Conservation (phyloP, 441 rosid species). For the Adansonia gregorii region DNA sequence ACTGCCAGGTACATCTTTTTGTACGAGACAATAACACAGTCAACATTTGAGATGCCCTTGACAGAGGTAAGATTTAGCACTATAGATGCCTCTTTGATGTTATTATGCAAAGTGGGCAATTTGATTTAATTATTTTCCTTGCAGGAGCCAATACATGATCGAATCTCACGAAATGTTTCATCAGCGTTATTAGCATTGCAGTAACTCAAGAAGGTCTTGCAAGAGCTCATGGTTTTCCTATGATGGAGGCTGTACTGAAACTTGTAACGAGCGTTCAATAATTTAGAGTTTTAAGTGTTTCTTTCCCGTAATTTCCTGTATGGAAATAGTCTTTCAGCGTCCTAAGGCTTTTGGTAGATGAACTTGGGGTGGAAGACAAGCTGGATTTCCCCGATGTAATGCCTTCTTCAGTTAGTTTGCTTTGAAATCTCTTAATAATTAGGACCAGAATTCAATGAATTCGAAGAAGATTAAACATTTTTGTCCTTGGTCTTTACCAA, state of each 20-base stretch:
- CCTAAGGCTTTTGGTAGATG: conserved; percentile 19
- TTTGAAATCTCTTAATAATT: not conserved
- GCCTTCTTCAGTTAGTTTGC: conserved; percentile 1
- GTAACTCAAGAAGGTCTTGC: conserved; percentile 20
- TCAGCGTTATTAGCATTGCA: conserved; percentile 56
- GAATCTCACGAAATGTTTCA: conserved; percentile 72
- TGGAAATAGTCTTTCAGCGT: conserved; percentile 1
- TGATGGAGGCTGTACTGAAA: not conserved
- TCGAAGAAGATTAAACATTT: not conserved
- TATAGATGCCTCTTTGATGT: not conserved
- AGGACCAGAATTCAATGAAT: not conserved
- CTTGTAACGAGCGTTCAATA: not conserved
- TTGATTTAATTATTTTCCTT: conserved; percentile 7
- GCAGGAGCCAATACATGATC: conserved; percentile 77
- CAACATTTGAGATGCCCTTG: conserved; percentile 59
- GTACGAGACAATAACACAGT: conserved; percentile 86
- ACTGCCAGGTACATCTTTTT: conserved; percentile 73
- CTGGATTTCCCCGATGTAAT: not conserved
- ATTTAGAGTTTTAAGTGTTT: too few relatives aligned
- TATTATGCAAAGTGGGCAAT: conserved; percentile 13
- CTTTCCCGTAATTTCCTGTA: not conserved
- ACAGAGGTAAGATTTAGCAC: conserved; percentile 45
- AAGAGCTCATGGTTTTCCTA: not conserved
- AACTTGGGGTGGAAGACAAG: conserved; percentile 10
- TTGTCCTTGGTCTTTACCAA: not conserved